Evolutionary conservation across 1,284 basidiomycete species (phyloP).

Genomic region (Tremellales sp.): DNA sequence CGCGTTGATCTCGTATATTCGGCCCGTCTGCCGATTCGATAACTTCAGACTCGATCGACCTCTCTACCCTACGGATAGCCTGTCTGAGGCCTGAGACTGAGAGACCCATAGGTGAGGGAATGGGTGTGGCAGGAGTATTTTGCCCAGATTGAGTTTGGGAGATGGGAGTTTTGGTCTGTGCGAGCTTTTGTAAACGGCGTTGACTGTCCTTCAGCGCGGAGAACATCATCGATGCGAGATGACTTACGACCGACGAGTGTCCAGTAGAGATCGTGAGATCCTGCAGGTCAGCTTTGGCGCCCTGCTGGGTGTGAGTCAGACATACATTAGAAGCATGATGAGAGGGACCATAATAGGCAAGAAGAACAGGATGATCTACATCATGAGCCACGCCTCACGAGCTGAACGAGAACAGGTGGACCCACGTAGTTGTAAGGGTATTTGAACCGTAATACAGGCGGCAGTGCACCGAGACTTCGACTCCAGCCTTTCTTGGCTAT

Average conservation of each 20-base stretch:
- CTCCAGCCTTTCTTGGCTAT: conserved; percentile 14
- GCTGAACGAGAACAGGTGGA: conserved; percentile 8
- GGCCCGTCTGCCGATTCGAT: conserved; percentile 22
- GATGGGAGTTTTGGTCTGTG: conserved; percentile 9
- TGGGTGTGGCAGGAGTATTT: conserved; percentile 7
- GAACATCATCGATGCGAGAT: not conserved
- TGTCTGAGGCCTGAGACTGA: conserved; percentile 30
- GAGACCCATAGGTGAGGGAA: conserved; percentile 22
- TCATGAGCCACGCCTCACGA: no score
- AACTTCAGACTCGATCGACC: conserved; percentile 32
- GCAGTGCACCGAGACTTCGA: conserved; percentile 50
- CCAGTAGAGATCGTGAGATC: conserved; percentile 28
- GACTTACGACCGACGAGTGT: conserved; percentile 32
- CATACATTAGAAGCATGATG: conserved; percentile 49
- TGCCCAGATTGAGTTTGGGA: not conserved
- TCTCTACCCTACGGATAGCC: conserved; percentile 33
- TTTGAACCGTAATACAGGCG: conserved; percentile 59
- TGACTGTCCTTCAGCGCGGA: conserved; percentile 12
- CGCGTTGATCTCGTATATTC: no score
- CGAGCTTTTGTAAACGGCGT: conserved; percentile 30
- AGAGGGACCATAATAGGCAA: conserved; percentile 54
- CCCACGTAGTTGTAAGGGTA: conserved; percentile 73
- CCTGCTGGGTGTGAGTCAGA: not conserved
- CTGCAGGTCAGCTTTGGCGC: conserved; percentile 8
- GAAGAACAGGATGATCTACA: conserved; percentile 60